Conservation (phyloP, 345 rosid genomes). For the Lagerstroemia speciosa region DNA sequence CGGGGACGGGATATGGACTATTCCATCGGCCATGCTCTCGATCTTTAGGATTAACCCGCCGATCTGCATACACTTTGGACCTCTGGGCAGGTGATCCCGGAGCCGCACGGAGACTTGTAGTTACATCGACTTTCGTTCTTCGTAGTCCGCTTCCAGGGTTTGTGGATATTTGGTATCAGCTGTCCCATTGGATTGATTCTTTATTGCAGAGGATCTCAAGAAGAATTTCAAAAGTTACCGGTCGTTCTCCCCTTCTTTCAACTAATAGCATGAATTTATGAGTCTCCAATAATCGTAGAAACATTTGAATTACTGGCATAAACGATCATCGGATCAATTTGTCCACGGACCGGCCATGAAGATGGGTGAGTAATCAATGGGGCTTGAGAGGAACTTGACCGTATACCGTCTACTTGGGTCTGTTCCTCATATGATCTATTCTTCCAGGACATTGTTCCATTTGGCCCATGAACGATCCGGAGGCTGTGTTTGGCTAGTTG, state of each 20-base stretch:
- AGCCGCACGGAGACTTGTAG: not conserved
- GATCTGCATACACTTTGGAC: slow-evolving; percentile 88
- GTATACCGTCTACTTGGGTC: no score
- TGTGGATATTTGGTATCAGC: not conserved
- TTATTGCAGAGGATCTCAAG: not conserved
- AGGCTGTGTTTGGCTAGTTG: no score
- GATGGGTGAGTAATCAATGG: no score
- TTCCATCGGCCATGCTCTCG: slow-evolving; percentile 83
- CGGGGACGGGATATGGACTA: slow-evolving; percentile 89
- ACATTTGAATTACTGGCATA: slow-evolving; percentile 22
- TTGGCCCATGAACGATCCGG: no score
- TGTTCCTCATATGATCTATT: no score
- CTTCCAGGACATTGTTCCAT: no score
- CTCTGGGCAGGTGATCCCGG: slow-evolving; percentile 16
- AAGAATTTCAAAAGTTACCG: not conserved
- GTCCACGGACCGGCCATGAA: no score
- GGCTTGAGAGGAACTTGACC: no score
- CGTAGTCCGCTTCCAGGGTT: not conserved
- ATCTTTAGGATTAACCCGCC: slow-evolving; percentile 83
- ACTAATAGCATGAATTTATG: not conserved
- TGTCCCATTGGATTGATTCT: not conserved
- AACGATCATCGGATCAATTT: no score
- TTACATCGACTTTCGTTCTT: not conserved
- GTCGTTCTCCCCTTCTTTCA: not conserved
- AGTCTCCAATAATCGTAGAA: slow-evolving; percentile 22